These are phyloP conservation scores for Fusarium sp. DNA, from an alignment of 2,329 filamentous ascomycete species.

Conservation along the genomic window DNA sequence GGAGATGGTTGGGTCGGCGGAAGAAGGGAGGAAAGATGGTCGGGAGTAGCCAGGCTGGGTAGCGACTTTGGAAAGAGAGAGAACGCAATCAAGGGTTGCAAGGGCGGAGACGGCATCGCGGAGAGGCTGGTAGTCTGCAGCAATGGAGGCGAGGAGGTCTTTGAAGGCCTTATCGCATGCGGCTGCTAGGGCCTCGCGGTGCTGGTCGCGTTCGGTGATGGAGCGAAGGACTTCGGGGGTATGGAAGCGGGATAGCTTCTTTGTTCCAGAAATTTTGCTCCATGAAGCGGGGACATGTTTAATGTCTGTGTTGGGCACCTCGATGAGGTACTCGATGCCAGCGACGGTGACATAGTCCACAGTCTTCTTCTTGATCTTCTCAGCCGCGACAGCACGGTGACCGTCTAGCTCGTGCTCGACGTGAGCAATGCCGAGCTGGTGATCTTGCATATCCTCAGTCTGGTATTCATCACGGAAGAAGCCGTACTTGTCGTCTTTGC, in stretches of 20 bases:
- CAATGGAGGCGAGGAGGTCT: slow-evolving; percentile 75
- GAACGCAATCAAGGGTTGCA: slow-evolving; percentile 86
- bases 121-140: slow-evolving; percentile 85
- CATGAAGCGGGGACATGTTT: slow-evolving; percentile 93
- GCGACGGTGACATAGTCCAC: slow-evolving; percentile 84
- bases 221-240: slow-evolving; percentile 88
- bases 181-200: slow-evolving; percentile 90
- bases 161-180: slow-evolving; percentile 88
- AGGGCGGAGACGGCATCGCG: slow-evolving; percentile 89
- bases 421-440: slow-evolving; percentile 89
- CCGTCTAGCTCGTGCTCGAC: slow-evolving; percentile 89
- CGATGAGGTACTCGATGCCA: slow-evolving; percentile 94
- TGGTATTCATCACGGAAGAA: slow-evolving; percentile 92
- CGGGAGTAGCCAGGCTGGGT: slow-evolving; percentile 87
- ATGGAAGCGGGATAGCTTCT: slow-evolving; percentile 91
- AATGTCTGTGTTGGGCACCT: slow-evolving; percentile 83
- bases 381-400: slow-evolving; percentile 75
- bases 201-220: slow-evolving; percentile 88
- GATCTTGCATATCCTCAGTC: slow-evolving; percentile 86
- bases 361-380: slow-evolving; percentile 73
- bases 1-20: slow-evolving; percentile 71
- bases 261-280: slow-evolving; percentile 94
- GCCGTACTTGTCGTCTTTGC: slow-evolving; percentile 87
- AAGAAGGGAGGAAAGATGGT: slow-evolving; percentile 71
- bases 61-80: slow-evolving; percentile 86